These are phyloP conservation scores for Chernovozyma sophiae-reginae DNA, from an alignment of 1,139 yeast genomes.

Conservation along the genomic window DNA sequence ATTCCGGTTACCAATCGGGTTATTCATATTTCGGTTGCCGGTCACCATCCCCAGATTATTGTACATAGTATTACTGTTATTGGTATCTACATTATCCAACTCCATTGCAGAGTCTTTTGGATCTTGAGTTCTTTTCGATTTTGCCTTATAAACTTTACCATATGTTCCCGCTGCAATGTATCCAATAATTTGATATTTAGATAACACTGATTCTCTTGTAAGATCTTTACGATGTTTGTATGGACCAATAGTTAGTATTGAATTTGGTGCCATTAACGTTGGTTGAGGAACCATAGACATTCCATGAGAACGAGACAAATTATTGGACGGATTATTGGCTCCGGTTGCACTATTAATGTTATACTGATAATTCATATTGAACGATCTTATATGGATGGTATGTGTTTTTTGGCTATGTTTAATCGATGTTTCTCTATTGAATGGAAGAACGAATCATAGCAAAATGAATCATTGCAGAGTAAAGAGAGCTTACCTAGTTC, in stretches of 20 bases:
- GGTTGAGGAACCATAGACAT: constrained; percentile 31
- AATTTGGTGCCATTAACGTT: constrained; percentile 61
- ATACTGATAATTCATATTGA: constrained; percentile 1
- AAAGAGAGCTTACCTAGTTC: too few relatives aligned
- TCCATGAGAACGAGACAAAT: constrained; percentile 5
- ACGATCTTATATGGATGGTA: neutral
- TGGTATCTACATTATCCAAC: neutral
- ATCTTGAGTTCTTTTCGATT: constrained; percentile 25
- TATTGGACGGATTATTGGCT: neutral
- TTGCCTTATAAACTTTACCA: constrained; percentile 94
- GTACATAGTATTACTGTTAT: neutral
- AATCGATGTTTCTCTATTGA: too few relatives aligned
- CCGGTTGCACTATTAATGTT: neutral
- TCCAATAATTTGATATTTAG: constrained; percentile 83
- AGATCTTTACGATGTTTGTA: constrained; percentile 70
- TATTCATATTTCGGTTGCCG: neutral
- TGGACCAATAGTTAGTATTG: constrained; percentile 68
- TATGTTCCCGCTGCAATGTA: constrained; percentile 98
- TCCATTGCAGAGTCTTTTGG: constrained; percentile 1
- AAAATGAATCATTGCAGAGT: too few relatives aligned
- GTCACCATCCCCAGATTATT: neutral
- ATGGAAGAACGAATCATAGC: too few relatives aligned
- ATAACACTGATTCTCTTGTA: constrained; percentile 65
- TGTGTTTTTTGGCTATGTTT: neutral
- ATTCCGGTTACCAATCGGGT: neutral